Evolutionary conservation across 2,329 filamentous ascomycete genomes (phyloP).

Genomic region (Fusarium palustre): DNA sequence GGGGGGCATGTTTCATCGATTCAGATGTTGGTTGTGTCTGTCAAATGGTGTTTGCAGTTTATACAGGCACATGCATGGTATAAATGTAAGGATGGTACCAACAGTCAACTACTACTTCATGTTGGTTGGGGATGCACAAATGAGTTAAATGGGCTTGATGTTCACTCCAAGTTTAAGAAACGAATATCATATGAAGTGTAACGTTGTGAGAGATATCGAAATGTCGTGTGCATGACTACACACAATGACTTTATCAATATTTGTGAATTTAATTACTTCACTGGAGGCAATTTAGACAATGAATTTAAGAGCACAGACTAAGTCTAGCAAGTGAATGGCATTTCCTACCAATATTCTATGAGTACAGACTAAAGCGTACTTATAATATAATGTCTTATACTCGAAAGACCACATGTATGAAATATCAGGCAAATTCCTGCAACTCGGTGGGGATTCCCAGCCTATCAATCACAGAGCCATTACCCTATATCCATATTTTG

Average conservation of each 20-base stretch:
- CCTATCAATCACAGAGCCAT: too few relatives aligned
- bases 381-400: too few relatives aligned
- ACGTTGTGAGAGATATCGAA: fast-evolving
- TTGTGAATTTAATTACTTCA: neutral
- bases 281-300: neutral
- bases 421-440: neutral
- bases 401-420: fast-evolving
- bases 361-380: neutral
- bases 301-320: fast-evolving
- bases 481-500: too few relatives aligned
- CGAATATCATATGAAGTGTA: fast-evolving
- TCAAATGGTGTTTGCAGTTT: neutral
- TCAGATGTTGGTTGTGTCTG: neutral
- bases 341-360: fast-evolving
- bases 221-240: fast-evolving
- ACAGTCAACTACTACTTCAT: neutral
- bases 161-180: neutral
- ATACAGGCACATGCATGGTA: neutral
- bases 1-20: conserved; percentile 2
- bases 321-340: neutral
- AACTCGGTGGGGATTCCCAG: neutral
- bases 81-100: neutral
- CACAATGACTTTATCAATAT: neutral
- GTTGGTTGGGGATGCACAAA: neutral
- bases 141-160: too few relatives aligned